A percentile compares a stretch with the other conserved stretches of the same genome.
These are phyloP conservation scores for Aspergillus fructus DNA, from an alignment of 2,329 filamentous ascomycete species.

Conservation along the genomic window DNA sequence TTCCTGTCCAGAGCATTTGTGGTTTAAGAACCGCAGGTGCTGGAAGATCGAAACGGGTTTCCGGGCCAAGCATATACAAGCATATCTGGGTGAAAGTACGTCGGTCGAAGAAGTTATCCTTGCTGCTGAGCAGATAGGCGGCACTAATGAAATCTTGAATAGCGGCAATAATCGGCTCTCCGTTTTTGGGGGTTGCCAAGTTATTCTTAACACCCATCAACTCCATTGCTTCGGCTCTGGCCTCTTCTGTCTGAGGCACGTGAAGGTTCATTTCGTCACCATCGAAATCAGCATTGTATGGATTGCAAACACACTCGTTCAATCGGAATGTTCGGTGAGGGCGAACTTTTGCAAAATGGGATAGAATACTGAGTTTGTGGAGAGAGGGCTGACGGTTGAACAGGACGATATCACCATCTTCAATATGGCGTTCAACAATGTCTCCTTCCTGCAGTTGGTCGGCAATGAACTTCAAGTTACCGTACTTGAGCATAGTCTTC, in stretches of 20 bases:
- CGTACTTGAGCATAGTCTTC: slow-evolving; percentile 74
- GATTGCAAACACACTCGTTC: slow-evolving; percentile 97
- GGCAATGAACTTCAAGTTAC: slow-evolving; percentile 69
- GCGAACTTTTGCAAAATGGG: slow-evolving; percentile 87
- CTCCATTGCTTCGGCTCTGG: slow-evolving; percentile 88
- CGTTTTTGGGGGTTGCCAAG: slow-evolving; percentile 91
- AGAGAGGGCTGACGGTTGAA: slow-evolving; percentile 98
- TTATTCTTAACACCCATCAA: slow-evolving; percentile 99
- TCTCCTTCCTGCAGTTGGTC: slow-evolving; percentile 77
- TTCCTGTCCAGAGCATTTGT: slow-evolving; percentile 88
- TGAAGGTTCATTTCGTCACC: slow-evolving; percentile 99
- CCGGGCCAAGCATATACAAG: slow-evolving; percentile 86
- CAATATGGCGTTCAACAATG: slow-evolving; percentile 88
- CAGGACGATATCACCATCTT: slow-evolving; percentile 91
- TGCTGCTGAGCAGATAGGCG: slow-evolving; percentile 84
- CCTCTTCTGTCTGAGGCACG: slow-evolving; percentile 96
- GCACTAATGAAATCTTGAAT: slow-evolving; percentile 99
- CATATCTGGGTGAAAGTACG: slow-evolving; percentile 86
- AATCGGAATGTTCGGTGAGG: slow-evolving; percentile 95
- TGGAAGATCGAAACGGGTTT: slow-evolving; percentile 76
- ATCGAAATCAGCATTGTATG: slow-evolving; percentile 98
- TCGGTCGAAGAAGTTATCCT: slow-evolving; percentile 89
- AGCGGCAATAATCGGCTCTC: slow-evolving; percentile 96
- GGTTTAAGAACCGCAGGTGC: slow-evolving; percentile 85
- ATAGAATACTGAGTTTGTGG: slow-evolving; percentile 98